Evolutionary conservation across 2,329 filamentous ascomycete species (phyloP), one percentile per base, ranked within the genome.

Genomic region (Orbilia brochopaga): DNA sequence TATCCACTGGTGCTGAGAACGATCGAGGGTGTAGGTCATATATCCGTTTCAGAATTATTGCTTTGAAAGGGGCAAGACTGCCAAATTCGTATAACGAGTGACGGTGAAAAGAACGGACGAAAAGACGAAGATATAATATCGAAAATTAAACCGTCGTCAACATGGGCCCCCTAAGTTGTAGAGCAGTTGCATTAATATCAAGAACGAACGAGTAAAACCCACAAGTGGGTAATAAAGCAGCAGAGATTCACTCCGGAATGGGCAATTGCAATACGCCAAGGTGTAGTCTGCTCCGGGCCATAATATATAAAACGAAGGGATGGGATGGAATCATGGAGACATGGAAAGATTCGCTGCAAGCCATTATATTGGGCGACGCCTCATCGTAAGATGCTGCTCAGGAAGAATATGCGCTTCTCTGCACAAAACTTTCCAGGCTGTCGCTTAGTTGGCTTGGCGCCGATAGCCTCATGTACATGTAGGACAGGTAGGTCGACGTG

Each of bases 221-320:
- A 21, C 19, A 19, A 19, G 19, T 11, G 5, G 21, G n/a, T 21
- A 48, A 48, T 11, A 19, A 23, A 4, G n/a, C 4, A 48, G n/a
- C n/a, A 10, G 19, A 48, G 4, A 48, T 48, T n/a, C 6, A 15
- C 19, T 17, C 40, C 40, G 5, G 13, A 11, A 48, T 5, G n/a
- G 17, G 44, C n/a, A 48, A 48, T 21, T 21, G 44, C 44, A 48
- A 48, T 48, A 19, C 44, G 44, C 44, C 44, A 48, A 48, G 44
- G 44, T 48, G 44, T 19, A 21, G 11, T 48, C 44, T 48, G 44
- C 44, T 10, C 44, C n/a, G 19, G 17, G 19, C 17, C 15, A 4
- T 10, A 21, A 3, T 48, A 48, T 21, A 48, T 21, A 48, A 48
- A 23, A 19, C 3, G 17, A 48, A 10, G 11, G 44, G n/a, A n/a